These are phyloP conservation scores for Colletotrichum euphorbiae DNA, from an alignment of 2,329 filamentous ascomycete species.

Conservation along the genomic window DNA sequence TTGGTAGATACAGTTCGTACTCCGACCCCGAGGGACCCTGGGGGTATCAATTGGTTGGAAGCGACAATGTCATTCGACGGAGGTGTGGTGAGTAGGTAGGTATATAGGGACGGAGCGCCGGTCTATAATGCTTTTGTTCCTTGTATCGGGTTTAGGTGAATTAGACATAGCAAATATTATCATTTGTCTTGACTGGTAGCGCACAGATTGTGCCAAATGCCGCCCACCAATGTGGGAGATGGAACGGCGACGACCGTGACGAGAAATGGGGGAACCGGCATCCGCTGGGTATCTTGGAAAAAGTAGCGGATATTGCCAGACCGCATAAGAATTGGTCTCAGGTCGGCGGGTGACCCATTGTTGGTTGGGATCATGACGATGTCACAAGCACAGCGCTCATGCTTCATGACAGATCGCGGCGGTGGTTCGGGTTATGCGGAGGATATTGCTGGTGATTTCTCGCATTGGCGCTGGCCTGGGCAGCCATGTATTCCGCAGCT, in stretches of 20 bases:
- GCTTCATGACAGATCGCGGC: slow-evolving; percentile 50
- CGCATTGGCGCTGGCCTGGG: slow-evolving; percentile 57
- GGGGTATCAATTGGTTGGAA: slow-evolving; percentile 33
- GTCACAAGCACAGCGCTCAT: slow-evolving; percentile 14
- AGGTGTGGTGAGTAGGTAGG: slow-evolving; percentile 11
- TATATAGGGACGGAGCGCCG: slow-evolving; percentile 32
- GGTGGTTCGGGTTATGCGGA: slow-evolving; percentile 59
- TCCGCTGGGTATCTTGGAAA: slow-evolving; percentile 39
- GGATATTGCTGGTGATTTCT: slow-evolving; percentile 52
- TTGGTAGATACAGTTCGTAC: slow-evolving; percentile 38
- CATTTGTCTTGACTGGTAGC: slow-evolving; percentile 31
- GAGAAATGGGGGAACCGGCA: slow-evolving; percentile 16
- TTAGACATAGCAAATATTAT: slow-evolving; percentile 41
- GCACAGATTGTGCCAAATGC: slow-evolving; percentile 30
- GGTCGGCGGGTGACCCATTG: slow-evolving; percentile 8
- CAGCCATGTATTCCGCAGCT: slow-evolving; percentile 63
- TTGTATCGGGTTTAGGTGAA: slow-evolving; percentile 34
- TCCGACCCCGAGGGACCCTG: slow-evolving; percentile 29
- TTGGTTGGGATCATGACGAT: neutral
- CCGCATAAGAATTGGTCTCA: slow-evolving; percentile 28
- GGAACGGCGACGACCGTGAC: slow-evolving; percentile 32
- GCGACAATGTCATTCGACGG: slow-evolving; percentile 22
- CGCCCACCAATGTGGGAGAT: slow-evolving; percentile 8
- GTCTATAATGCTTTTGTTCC: slow-evolving; percentile 36
- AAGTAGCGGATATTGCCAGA: slow-evolving; percentile 36